Percentiles rank a stretch among this genome's conserved stretches.
Evolutionary conservation across 805 yeast genomes (phyloP).

Genomic region (Starmerella vaccinii): DNA sequence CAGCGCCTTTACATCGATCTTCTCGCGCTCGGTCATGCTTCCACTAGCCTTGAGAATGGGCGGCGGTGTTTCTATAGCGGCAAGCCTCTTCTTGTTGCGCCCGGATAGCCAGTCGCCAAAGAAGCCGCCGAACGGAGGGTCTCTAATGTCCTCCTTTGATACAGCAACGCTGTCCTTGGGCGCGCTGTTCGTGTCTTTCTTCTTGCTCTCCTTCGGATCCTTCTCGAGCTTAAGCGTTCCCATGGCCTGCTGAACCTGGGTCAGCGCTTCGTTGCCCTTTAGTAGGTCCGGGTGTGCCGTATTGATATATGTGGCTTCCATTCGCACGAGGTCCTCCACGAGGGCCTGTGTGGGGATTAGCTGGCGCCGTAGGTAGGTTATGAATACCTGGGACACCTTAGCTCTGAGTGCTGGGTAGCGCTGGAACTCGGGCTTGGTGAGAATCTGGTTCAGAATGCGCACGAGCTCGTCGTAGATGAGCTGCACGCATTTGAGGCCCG

Average conservation of each 20-base stretch:
- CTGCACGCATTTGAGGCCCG: slow-evolving; percentile 77
- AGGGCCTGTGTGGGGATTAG: slow-evolving; percentile 78
- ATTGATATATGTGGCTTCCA: slow-evolving; percentile 89
- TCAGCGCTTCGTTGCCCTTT: slow-evolving; percentile 88
- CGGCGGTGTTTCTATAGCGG: slow-evolving; percentile 95
- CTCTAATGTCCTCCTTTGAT: slow-evolving; percentile 28
- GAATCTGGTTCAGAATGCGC: slow-evolving; percentile 76
- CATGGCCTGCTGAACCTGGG: slow-evolving; percentile 14
- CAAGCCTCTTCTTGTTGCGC: slow-evolving; percentile 84
- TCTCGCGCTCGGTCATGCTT: slow-evolving; percentile 83
- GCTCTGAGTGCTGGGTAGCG: slow-evolving; percentile 92
- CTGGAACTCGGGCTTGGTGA: slow-evolving; percentile 67
- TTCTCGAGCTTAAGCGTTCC: background rate
- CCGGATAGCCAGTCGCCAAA: slow-evolving; percentile 92
- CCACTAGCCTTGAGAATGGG: slow-evolving; percentile 87
- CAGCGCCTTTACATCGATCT: slow-evolving; percentile 92
- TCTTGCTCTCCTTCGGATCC: slow-evolving; percentile 7
- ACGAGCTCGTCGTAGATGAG: slow-evolving; percentile 91
- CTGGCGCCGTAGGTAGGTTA: slow-evolving; percentile 68
- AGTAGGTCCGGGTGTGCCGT: slow-evolving; percentile 96
- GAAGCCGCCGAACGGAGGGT: slow-evolving; percentile 61
- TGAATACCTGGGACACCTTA: slow-evolving; percentile 67
- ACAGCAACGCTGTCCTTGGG: slow-evolving; percentile 25
- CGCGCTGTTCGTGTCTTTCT: slow-evolving; percentile 16
- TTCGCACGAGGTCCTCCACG: slow-evolving; percentile 67